Conservation (phyloP, 495 filamentous ascomycete species). For the Neurospora terricola region DNA sequence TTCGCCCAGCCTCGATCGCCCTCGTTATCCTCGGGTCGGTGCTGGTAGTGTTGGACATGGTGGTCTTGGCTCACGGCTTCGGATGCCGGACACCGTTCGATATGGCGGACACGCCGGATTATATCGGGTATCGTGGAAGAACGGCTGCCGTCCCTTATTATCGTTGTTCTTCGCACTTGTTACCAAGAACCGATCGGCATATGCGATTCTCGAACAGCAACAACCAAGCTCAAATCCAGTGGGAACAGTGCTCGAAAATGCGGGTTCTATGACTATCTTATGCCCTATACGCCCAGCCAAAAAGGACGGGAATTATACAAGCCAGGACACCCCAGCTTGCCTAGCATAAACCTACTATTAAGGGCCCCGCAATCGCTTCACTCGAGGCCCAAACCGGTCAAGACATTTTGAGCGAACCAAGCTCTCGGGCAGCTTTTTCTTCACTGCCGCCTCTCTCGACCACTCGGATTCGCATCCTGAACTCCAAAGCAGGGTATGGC, state of each 20-base stretch:
- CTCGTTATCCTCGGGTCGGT: slow-evolving; percentile 1
- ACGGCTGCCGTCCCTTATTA: not conserved
- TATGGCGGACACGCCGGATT: not conserved
- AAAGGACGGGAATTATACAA: not conserved
- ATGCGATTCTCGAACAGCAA: not conserved
- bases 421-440: not conserved
- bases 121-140: not conserved
- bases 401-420: not conserved
- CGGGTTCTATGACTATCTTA: not conserved
- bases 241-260: not conserved
- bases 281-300: not conserved
- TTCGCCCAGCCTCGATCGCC: slow-evolving; percentile 11
- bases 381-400: not conserved
- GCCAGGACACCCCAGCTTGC: not conserved
- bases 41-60: not conserved
- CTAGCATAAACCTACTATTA: not conserved
- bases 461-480: not conserved
- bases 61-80: not conserved
- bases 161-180: not conserved
- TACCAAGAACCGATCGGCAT: not conserved
- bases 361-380: not conserved
- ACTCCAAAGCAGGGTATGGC: not conserved
- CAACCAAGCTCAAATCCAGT: not conserved
- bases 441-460: not conserved
- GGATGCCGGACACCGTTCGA: not conserved